Conservation (phyloP, 108 stramenopile species). For the Aurantiochytrium sp. region DNA sequence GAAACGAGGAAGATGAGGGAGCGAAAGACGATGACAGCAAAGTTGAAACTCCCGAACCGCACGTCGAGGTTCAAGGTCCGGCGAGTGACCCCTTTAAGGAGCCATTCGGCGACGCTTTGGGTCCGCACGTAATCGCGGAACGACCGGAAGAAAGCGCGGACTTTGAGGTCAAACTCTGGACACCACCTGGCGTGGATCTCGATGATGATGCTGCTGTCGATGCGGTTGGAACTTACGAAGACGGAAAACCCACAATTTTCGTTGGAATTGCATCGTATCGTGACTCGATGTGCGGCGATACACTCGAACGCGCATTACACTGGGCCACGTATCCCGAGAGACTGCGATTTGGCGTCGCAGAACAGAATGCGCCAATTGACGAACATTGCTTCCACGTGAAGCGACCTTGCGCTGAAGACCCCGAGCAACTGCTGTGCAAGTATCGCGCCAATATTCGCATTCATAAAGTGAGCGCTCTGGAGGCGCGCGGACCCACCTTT, state of each 20-base stretch:
- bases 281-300: constrained; percentile 23
- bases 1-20: neutral
- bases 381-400: neutral
- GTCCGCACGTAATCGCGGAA: neutral
- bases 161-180: neutral
- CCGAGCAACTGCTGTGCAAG: constrained; percentile 21
- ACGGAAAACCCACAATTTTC: constrained; percentile 28
- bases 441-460: constrained; percentile 15
- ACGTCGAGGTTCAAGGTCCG: neutral
- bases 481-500: constrained; percentile 51
- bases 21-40: neutral
- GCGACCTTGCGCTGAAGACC: neutral
- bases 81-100: neutral
- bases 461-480: constrained; percentile 15
- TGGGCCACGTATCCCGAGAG: constrained; percentile 19
- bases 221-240: neutral
- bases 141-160: neutral
- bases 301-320: constrained; percentile 12
- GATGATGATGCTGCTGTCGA: neutral
- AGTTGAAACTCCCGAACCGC: neutral
- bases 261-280: constrained; percentile 31
- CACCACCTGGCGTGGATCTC: neutral
- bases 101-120: neutral
- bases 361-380: constrained; percentile 24
- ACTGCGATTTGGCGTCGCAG: constrained; percentile 26